Evolutionary conservation across 306 rosid species (phyloP).

Genomic region (Fagus sylvatica): DNA sequence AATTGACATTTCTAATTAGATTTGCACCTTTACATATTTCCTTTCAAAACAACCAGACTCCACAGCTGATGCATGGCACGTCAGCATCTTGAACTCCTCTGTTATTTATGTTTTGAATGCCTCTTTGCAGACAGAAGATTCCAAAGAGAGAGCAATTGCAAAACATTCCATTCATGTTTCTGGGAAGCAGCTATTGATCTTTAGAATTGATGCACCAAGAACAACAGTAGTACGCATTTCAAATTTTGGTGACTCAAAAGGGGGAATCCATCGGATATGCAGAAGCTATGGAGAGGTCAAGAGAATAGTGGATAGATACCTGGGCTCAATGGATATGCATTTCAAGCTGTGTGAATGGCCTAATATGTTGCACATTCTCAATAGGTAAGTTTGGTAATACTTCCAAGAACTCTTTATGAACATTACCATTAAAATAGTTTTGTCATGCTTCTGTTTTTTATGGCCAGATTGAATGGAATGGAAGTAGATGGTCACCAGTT

Average conservation of each 20-base stretch:
- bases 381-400: conserved; percentile 11
- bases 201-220: conserved; percentile 34
- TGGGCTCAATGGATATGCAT: conserved; percentile 5
- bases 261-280: not conserved
- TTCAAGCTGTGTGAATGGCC: conserved; percentile 34
- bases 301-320: not conserved
- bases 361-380: conserved; percentile 25
- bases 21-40: not conserved
- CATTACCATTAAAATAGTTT: not conserved
- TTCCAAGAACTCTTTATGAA: not conserved
- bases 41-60: not conserved
- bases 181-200: conserved; percentile 12
- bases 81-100: not conserved
- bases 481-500: conserved; percentile 1
- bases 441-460: not conserved
- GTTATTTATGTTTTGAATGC: conserved; percentile 1
- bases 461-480: conserved; percentile 26
- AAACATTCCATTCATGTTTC: conserved; percentile 18
- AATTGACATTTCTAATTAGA: too few relatives aligned
- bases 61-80: not conserved
- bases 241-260: not conserved
- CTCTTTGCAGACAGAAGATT: conserved; percentile 29
- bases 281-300: not conserved
- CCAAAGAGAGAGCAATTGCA: conserved; percentile 30
- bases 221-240: conserved; percentile 26